phyloP scores from a whole-genome alignment of 2,329 filamentous ascomycete species.

The Domatiomyces catenatus region DNA sequence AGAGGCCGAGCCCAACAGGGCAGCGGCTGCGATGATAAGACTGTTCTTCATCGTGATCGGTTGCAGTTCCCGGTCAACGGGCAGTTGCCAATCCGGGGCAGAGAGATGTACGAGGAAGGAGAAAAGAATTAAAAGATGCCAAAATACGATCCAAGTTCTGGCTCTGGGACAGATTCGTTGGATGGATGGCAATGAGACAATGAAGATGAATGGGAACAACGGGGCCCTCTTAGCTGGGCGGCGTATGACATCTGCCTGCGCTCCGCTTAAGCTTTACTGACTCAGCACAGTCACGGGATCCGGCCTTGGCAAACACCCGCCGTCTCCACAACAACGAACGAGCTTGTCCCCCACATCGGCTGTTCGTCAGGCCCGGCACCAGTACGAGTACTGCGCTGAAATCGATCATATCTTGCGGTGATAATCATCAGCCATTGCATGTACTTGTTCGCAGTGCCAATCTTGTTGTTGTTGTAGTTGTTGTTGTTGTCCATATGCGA shows the following conservation, averaged over 20 bases:
- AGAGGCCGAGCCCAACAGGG: conserved; percentile 67
- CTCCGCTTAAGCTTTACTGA: neutral
- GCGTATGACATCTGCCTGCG: neutral
- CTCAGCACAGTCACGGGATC: neutral
- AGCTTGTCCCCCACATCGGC: too few species aligned
- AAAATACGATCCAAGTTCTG: neutral
- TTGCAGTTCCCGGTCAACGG: neutral
- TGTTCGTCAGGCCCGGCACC: too few species aligned
- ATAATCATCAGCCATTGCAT: too few species aligned
- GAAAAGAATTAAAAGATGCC: neutral
- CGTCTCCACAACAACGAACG: neutral
- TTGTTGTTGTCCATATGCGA: too few species aligned
- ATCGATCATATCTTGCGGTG: too few species aligned
- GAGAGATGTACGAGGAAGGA: neutral
- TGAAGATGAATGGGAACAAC: neutral
- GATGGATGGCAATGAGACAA: neutral
- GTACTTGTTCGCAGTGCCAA: too few species aligned
- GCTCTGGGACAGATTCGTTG: neutral
- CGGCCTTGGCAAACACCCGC: neutral
- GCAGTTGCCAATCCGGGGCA: neutral
- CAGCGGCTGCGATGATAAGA: conserved; percentile 60
- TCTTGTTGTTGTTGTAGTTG: too few species aligned
- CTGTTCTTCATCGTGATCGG: conserved; percentile 61
- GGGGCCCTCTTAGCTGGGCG: too few species aligned
- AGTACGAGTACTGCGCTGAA: too few species aligned